Base-by-base conservation (phyloP, 805 yeast genomes). In the Ogataea degrootiae region DNA sequence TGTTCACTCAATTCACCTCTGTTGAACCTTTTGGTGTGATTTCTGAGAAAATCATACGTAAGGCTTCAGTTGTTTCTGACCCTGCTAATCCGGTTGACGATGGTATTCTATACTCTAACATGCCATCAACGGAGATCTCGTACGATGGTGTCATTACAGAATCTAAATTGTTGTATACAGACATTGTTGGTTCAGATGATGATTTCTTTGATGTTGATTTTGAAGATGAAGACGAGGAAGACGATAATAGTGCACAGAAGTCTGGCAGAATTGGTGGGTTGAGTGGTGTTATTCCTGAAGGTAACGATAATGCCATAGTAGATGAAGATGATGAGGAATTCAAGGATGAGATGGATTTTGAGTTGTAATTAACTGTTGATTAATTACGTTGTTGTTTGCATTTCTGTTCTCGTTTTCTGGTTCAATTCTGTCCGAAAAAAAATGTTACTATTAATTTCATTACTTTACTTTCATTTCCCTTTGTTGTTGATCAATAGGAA, bases 191-290 rank as follows among this genome's bases (percentile, higher is more conserved):
- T 9, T 79, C 96, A 2, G 94, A 87, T 62, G 97, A 92, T 58
- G 98, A 92, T 67, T 94, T 94, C 70, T 92, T 92, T 62, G 96
- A 89, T 65, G 87, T 92, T 38, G 98, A 92, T 67, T 92, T 92
- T 62, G 97, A 92, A 67, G 98, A 92, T 64, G 97, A 90, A 19
- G 96, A 87, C 39, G 91, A 82, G 34, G 74, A 72, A 19, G 42
- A 40, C 19, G 43, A 23, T 6, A 11, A 26, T 26, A 26, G 31
- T 26, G 12, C 31, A 26, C 31, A 26, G 31, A 35, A 48, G 19
- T 40, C 50, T 7, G 22, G 26, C 12, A 19, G 26, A 19, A 19
- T 19, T 8, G 9, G 31, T 26, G 31, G 31, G 9, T 26, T 26
- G 9, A 26, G 31, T 26, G 31, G 31, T 11, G 31, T 9, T 26